A percentile compares a stretch with the other conserved stretches of the same genome.
These are phyloP conservation scores for Penicillium desertorum DNA, from an alignment of 495 filamentous ascomycete species.

Conservation along the genomic window DNA sequence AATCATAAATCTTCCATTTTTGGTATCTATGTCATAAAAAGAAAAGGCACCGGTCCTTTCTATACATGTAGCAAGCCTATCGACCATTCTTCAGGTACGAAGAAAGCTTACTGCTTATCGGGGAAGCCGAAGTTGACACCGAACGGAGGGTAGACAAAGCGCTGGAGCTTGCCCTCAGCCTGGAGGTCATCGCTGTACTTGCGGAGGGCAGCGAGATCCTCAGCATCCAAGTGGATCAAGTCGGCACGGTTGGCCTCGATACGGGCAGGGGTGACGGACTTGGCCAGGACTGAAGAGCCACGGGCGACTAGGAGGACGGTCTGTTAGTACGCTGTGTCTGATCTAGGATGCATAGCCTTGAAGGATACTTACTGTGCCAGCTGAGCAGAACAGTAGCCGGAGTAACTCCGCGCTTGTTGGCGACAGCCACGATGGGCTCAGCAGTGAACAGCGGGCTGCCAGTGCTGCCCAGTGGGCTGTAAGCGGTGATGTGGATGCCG, in stretches of 20 bases:
- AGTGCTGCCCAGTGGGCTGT: constrained; percentile 75
- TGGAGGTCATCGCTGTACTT: constrained; percentile 56
- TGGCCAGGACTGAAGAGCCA: constrained; percentile 72
- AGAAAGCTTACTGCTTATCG: constrained; percentile 53
- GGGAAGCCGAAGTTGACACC: constrained; percentile 76
- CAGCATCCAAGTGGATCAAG: constrained; percentile 63
- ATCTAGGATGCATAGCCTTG: background rate
- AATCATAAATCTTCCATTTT: constrained; percentile 8
- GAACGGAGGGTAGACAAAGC: constrained; percentile 79
- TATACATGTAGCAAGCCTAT: constrained; percentile 1
- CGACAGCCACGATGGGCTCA: constrained; percentile 66
- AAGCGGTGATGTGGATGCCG: constrained; percentile 75
- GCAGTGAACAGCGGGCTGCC: constrained; percentile 70
- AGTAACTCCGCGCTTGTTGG: constrained; percentile 64
- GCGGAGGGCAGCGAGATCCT: constrained; percentile 63
- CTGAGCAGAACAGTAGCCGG: constrained; percentile 66
- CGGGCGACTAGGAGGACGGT: constrained; percentile 57
- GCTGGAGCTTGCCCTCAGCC: constrained; percentile 58
- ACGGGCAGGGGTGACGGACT: constrained; percentile 71
- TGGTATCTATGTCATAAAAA: constrained; percentile 2
- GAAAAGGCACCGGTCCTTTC: background rate
- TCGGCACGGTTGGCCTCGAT: constrained; percentile 70
- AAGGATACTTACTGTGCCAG: constrained; percentile 61
- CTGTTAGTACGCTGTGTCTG: background rate
- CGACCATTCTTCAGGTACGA: background rate